Base-by-base conservation (phyloP, 495 filamentous ascomycete species). In the Hypomontagnella monticulosa region DNA sequence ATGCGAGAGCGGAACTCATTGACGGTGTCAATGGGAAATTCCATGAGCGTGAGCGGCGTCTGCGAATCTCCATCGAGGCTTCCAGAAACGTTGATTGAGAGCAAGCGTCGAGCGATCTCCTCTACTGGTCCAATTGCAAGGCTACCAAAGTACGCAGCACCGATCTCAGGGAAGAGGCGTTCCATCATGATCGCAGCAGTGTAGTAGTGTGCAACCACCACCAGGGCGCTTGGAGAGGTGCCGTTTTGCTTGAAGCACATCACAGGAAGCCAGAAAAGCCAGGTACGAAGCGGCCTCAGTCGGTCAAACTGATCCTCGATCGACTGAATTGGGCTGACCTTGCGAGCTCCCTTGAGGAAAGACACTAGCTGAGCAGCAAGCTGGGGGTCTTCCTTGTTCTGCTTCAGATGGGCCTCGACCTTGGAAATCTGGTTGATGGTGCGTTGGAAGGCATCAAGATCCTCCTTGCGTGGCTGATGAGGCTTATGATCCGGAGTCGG, bases 251-350 rank as follows among this genome's bases (percentile, higher is more conserved):
- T 83, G 34, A 91, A 79, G 61, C 85, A 85, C 64, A 81, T 80
- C 52, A 92, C 86, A 3, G 96, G 96, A 43, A 97, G 84, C 91
- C 93, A 99, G 79, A 97, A 96, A 16, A 98, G 85, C 93, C 96
- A 97, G 57, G 88, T 86, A 41, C 93, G 88, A 14, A 99, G 83
- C 5, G 90, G 85, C 61, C 93, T 91, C 20, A 98, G 85, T 63
- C 92, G 88, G 71, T 93, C 88, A 74, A 98, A 98, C 66, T 94
- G 89, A 57, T 95, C 87, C 69, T 91, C 87, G 14, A 91, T 81
- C 6, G 89, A 86, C 61, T 89, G 86, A 2, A 85, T 87, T 0
- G 92, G 87, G 63, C 88, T 87, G 55, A 92, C 86, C 44, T 88
- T 84, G 72, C 89, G 87, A 54, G 97, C 86, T 14, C 88, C 85